Base-by-base conservation (phyloP, 768 basidiomycete genomes). In the Candolleomyces eurysporus region DNA sequence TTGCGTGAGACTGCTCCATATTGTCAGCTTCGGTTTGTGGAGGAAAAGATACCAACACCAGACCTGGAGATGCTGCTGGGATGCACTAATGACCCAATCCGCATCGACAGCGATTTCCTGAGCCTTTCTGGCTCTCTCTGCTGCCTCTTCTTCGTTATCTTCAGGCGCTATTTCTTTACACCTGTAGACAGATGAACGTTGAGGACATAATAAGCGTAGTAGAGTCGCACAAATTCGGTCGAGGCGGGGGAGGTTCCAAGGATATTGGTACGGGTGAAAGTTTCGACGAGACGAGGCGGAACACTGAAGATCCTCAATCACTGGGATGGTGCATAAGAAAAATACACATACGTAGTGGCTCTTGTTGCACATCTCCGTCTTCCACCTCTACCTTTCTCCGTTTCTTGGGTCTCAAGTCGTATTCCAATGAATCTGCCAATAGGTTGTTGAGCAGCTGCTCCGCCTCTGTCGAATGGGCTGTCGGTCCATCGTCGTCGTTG, bases 211-310 rank as follows among this genome's bases (percentile, higher is more conserved):
- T 14, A 46, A 21, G 16, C 19, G 17, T 1, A 17, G 19, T 36
- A 17, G 14, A 17, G 5, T 46, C 45, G 16, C 63, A 84, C 84
- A 71, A 69, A 6, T 76, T 61, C 16, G 69, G 72, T 13, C 76
- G 79, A 13, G 74, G 75, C 8, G 80, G 78, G 61, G 76, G 80
- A 0, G 79, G 79, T 13, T 72, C 65, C 13, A 82, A 65, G n/a
- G 76, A 80, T 43, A 86, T 70, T n/a, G 60, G 63, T n/a, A 70
- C 67, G 0, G 79, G 76, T n/a, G 71, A 61, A 17, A 70, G 67
- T 2, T 77, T 68, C 48, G 65, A 67, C 16, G 84, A 85, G 16
- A 85, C 63, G 21, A 86, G 76, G 16, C 82, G 79, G 63, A 86
- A 85, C 36, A 71, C 83, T 85, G 56, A 1, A 39, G 48, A 22